These are phyloP conservation scores for Limnanthes douglasii DNA, from an alignment of 345 rosid genomes.

Conservation along the genomic window DNA sequence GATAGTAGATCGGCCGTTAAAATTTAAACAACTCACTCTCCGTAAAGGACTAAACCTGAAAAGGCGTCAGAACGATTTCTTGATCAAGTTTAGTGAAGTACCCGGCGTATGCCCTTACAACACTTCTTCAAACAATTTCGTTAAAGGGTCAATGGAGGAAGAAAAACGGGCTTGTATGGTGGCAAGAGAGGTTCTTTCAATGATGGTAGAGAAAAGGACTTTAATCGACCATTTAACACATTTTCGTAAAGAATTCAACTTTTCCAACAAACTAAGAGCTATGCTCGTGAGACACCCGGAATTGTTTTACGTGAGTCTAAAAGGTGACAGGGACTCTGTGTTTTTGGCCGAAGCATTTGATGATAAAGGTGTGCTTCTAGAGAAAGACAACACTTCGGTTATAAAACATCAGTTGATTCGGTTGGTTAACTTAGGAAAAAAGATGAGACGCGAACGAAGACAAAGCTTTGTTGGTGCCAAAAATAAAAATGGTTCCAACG, in stretches of 20 bases:
- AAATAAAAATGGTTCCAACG: conserved; percentile 2
- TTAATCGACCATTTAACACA: conserved; percentile 77
- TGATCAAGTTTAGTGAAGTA: conserved; percentile 50
- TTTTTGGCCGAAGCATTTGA: conserved; percentile 55
- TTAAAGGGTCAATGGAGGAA: conserved; percentile 42
- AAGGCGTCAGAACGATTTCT: conserved; percentile 39
- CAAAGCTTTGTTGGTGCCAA: conserved; percentile 8
- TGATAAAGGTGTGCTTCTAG: conserved; percentile 49
- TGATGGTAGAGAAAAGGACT: conserved; percentile 64
- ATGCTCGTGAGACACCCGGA: conserved; percentile 79
- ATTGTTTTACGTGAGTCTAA: conserved; percentile 66
- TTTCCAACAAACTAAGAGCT: conserved; percentile 58
- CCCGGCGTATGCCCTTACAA: conserved; percentile 62
- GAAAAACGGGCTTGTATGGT: conserved; percentile 79
- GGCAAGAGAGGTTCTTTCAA: conserved; percentile 53
- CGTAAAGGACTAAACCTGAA: conserved; percentile 66
- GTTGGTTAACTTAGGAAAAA: conserved; percentile 54
- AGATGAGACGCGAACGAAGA: conserved; percentile 49
- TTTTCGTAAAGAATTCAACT: conserved; percentile 68
- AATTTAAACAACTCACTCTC: conserved; percentile 63
- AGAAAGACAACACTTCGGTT: conserved; percentile 32
- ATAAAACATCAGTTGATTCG: conserved; percentile 40
- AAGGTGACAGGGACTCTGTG: conserved; percentile 67
- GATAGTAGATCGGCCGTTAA: conserved; percentile 79
- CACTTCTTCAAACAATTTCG: conserved; percentile 22